Conservation (phyloP, 148 eudicot species). For the Rhododendron simsii region DNA sequence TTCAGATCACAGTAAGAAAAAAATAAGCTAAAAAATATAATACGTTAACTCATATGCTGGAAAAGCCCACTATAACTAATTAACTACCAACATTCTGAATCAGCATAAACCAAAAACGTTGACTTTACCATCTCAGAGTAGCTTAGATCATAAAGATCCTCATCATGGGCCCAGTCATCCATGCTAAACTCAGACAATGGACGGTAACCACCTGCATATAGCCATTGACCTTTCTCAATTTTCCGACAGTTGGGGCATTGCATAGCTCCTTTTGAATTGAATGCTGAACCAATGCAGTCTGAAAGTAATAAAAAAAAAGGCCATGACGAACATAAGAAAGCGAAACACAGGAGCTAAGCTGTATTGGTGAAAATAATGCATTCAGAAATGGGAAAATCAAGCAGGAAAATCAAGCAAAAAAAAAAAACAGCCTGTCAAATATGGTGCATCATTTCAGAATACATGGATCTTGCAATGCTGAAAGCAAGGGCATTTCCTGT, state of each 20-base stretch:
- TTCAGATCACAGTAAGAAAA: neutral
- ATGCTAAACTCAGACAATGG: slow-evolving; percentile 56
- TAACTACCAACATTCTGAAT: neutral
- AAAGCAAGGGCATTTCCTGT: neutral
- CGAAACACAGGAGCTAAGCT: neutral
- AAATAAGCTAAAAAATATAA: neutral
- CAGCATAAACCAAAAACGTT: neutral
- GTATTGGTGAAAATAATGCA: neutral
- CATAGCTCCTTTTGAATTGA: slow-evolving; percentile 90
- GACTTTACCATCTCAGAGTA: slow-evolving; percentile 78
- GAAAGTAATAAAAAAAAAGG: slow-evolving; percentile 16
- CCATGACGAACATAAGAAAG: slow-evolving; percentile 1
- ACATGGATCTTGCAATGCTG: neutral
- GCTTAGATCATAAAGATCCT: slow-evolving; percentile 79
- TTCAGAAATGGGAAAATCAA: neutral
- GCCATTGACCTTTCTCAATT: slow-evolving; percentile 98
- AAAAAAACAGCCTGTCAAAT: neutral
- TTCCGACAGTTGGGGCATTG: slow-evolving; percentile 98
- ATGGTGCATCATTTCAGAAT: neutral
- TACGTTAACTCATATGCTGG: neutral
- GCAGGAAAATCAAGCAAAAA: neutral
- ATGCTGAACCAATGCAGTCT: slow-evolving; percentile 99
- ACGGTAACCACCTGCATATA: slow-evolving; percentile 70
- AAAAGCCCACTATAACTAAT: neutral
- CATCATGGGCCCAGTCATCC: slow-evolving; percentile 89